Percentiles rank a stretch among this genome's conserved stretches.
These are phyloP conservation scores for Salix exigua DNA, from an alignment of 345 rosid species.

Conservation along the genomic window DNA sequence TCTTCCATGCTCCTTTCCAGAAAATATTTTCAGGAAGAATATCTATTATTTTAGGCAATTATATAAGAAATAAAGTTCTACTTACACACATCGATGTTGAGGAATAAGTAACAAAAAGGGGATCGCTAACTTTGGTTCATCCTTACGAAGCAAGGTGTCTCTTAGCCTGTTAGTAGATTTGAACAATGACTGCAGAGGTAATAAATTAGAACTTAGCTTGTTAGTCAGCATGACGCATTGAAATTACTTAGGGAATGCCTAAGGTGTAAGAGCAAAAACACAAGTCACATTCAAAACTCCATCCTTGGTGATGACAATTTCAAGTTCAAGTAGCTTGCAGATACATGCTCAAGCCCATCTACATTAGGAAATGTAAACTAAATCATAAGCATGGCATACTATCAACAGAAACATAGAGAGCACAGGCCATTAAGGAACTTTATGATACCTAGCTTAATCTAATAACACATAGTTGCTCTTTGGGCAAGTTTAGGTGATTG, in stretches of 20 bases:
- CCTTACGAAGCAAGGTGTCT: slow-evolving; percentile 88
- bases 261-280: no score
- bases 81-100: slow-evolving; percentile 96
- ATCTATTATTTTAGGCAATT: background rate
- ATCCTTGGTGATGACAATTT: no score
- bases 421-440: background rate
- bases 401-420: background rate
- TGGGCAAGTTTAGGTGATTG: background rate
- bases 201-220: background rate
- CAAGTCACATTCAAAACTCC: no score
- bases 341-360: no score
- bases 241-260: background rate
- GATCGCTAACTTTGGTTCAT: slow-evolving; percentile 86
- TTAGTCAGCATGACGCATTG: background rate
- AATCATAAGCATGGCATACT: background rate
- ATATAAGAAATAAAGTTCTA: slow-evolving; percentile 7
- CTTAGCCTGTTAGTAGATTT: slow-evolving; percentile 90
- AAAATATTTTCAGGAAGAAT: background rate
- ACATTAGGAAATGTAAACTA: no score
- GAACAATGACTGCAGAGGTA: slow-evolving; percentile 66
- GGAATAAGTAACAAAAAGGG: slow-evolving; percentile 90
- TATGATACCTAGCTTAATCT: background rate
- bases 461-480: background rate
- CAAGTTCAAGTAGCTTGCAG: no score
- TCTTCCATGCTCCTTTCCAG: no score